These are phyloP conservation scores for Colletotrichum sp. DNA, from an alignment of 2,329 filamentous ascomycete genomes.

Conservation along the genomic window DNA sequence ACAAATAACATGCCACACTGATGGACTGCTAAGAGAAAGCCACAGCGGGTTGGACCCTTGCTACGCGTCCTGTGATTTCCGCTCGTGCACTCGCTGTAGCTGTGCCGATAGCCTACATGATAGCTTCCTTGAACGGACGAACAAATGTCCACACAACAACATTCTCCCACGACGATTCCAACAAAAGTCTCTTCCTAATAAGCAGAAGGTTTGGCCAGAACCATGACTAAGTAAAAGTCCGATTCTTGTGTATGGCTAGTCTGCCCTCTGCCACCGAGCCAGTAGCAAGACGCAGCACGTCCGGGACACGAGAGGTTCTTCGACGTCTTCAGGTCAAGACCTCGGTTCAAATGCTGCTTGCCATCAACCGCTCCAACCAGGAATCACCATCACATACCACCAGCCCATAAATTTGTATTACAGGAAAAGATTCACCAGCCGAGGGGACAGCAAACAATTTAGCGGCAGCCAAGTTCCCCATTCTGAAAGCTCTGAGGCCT, in stretches of 20 bases:
- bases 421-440: not conserved
- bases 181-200: too few species aligned
- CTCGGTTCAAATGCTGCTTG: not conserved
- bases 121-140: not conserved
- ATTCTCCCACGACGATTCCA: too few species aligned
- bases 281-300: not conserved
- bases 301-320: not conserved
- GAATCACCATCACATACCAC: not conserved
- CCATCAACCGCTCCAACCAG: not conserved
- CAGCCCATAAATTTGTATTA: not conserved
- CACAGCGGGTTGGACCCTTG: not conserved
- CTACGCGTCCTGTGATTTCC: not conserved
- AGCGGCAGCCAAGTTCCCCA: not conserved
- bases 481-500: not conserved
- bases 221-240: fast-evolving
- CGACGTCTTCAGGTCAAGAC: not conserved
- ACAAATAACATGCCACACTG: not conserved
- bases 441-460: not conserved
- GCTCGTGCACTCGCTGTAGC: not conserved
- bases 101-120: not conserved
- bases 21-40: not conserved
- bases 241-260: not conserved
- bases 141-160: not conserved
- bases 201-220: not conserved
- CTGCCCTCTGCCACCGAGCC: not conserved